Evolutionary conservation across 1,139 yeast genomes (phyloP).

Genomic region (Protomyces pachydermus): DNA sequence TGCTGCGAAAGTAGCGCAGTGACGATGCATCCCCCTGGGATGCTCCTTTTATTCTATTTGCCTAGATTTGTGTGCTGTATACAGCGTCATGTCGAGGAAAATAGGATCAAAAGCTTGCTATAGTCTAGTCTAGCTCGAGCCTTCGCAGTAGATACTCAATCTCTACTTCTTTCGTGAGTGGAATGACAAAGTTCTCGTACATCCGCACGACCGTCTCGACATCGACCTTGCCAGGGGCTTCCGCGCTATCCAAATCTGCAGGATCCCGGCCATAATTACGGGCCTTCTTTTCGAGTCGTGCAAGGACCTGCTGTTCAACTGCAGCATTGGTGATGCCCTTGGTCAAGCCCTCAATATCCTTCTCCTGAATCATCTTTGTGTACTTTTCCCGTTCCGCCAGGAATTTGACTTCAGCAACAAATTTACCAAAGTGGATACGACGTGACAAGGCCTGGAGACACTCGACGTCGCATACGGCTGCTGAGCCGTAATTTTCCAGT

Average conservation of each 20-base stretch:
- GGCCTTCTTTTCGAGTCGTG: conserved; percentile 72
- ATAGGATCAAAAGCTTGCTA: neutral
- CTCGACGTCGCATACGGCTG: conserved; percentile 78
- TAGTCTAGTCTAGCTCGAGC: conserved; percentile 45
- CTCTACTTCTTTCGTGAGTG: conserved; percentile 90
- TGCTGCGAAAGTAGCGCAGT: conserved; percentile 1
- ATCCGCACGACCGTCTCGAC: conserved; percentile 76
- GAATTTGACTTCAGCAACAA: conserved; percentile 93
- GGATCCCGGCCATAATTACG: conserved; percentile 87
- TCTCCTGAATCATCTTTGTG: conserved; percentile 57
- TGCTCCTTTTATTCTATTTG: neutral
- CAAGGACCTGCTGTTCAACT: conserved; percentile 78
- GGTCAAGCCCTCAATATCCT: conserved; percentile 69
- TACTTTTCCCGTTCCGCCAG: conserved; percentile 61
- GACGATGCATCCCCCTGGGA: neutral
- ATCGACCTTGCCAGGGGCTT: conserved; percentile 66
- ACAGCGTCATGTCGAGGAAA: neutral
- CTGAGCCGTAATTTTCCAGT: conserved; percentile 79
- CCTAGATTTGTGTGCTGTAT: neutral
- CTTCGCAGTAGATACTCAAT: conserved; percentile 82
- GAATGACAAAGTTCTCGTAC: conserved; percentile 80
- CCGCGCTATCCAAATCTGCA: conserved; percentile 43
- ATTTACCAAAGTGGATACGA: conserved; percentile 86
- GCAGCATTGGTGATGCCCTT: conserved; percentile 76
- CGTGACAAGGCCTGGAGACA: conserved; percentile 84